A percentile compares a stretch with the other conserved stretches of the same genome.
Evolutionary conservation across 164 flowering plant genomes (phyloP).

Genomic region (Vitis labrusca): DNA sequence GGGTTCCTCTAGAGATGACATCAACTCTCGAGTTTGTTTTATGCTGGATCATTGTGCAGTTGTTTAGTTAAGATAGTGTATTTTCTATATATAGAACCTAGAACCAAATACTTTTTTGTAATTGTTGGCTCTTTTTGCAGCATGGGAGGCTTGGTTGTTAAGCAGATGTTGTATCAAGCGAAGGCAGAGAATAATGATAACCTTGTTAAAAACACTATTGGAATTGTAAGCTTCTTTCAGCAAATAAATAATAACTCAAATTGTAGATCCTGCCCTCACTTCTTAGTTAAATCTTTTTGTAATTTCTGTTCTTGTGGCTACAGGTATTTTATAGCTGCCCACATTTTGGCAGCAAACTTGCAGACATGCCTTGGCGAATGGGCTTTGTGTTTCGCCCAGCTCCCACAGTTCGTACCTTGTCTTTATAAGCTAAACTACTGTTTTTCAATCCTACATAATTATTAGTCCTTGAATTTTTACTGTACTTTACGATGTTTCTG

Average conservation of each 20-base stretch:
- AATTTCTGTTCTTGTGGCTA: constrained; percentile 16
- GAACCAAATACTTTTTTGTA: not conserved
- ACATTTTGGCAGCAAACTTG: constrained; percentile 98
- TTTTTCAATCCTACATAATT: not conserved
- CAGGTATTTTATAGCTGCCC: constrained; percentile 99
- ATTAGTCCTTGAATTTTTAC: not conserved
- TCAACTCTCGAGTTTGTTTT: too few species aligned
- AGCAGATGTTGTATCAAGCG: constrained; percentile 90
- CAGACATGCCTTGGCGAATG: constrained; percentile 99
- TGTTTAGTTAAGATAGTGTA: not conserved
- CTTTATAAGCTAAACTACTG: not conserved
- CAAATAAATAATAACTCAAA: not conserved
- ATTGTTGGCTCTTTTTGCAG: constrained; percentile 40
- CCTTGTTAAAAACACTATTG: constrained; percentile 80
- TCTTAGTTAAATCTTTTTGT: constrained; percentile 2
- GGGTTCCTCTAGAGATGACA: too few species aligned
- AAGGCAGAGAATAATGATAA: constrained; percentile 51
- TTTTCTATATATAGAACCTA: too few species aligned
- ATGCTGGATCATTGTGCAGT: not conserved
- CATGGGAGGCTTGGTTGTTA: constrained; percentile 98
- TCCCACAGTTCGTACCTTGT: constrained; percentile 67
- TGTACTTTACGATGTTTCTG: not conserved
- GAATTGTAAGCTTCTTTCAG: constrained; percentile 61
- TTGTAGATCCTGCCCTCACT: not conserved
- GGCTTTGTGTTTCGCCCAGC: constrained; percentile 96